Percentiles rank a stretch among this genome's conserved stretches.
Evolutionary conservation across 1,284 basidiomycete genomes (phyloP).

Genomic region (Ceratobasidium sp.): DNA sequence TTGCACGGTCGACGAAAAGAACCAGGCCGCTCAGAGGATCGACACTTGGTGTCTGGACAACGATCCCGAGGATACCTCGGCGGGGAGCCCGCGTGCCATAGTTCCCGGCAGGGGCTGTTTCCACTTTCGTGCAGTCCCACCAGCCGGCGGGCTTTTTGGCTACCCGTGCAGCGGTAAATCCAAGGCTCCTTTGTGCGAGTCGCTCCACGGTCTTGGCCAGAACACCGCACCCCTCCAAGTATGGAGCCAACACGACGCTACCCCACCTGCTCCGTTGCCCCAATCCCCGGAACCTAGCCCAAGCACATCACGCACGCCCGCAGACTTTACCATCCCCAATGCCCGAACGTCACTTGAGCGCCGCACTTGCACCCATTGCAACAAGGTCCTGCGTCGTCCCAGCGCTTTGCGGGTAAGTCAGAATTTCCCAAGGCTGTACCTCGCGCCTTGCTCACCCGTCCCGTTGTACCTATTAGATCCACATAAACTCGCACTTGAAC

Average conservation of each 20-base stretch:
- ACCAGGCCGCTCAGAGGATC: background rate
- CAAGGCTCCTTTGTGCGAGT: background rate
- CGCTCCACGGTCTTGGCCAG: background rate
- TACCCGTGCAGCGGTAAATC: background rate
- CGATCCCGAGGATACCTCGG: constrained; percentile 1
- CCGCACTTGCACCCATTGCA: constrained; percentile 25
- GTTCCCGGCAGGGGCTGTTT: constrained; percentile 8
- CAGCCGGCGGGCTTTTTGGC: too few species aligned
- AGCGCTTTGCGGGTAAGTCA: constrained; percentile 30
- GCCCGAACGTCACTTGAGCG: constrained; percentile 5
- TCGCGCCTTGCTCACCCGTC: background rate
- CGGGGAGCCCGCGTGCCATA: background rate
- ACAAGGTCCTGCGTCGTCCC: constrained; percentile 25
- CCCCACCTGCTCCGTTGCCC: background rate
- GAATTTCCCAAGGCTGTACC: background rate
- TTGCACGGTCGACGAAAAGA: background rate
- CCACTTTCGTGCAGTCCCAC: background rate
- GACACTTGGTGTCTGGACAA: constrained; percentile 13
- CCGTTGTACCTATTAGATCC: background rate
- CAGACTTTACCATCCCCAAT: background rate
- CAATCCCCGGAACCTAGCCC: background rate
- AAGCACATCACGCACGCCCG: background rate
- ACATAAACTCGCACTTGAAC: constrained; percentile 21
- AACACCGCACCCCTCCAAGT: background rate
- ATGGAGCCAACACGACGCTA: background rate